Evolutionary conservation across 208 protist genomes (phyloP), one percentile per base, ranked within the genome.

Genomic region (Wallacemonas sp.): DNA sequence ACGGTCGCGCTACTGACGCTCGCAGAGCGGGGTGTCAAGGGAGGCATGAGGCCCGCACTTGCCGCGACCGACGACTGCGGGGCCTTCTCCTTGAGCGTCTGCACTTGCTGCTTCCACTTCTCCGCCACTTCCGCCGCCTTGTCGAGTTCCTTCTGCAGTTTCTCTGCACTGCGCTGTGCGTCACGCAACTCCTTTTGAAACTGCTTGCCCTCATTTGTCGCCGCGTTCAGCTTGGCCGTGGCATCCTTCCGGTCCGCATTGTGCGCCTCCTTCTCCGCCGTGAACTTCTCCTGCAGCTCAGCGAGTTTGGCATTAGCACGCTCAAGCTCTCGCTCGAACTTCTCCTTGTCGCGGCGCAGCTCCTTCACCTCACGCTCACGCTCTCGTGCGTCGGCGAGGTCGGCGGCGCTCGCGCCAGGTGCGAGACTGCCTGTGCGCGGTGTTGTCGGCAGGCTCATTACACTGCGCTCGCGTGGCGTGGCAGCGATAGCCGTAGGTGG

Each of bases 61-160:
- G 58, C 4, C 17, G 47, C 11, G 11, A 28, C 45, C 2, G 68
- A 66, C n/a, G n/a, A n/a, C n/a, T n/a, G n/a, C n/a, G n/a, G n/a
- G 12, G 49, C 27, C 11, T 12, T 27, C 9, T 30, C 53, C 17
- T 56, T 56, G 9, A 56, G 49, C 11, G n/a, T 34, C 1, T 30
- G 49, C 9, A 24, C 17, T 8, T 12, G 22, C 22, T 24, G 49
- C 22, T 11, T 24, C 5, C n/a, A 17, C 49, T 19, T 56, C 22
- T 12, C 49, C 26, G 11, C 49, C 22, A 11, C n/a, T 11, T 24
- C 49, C 26, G 53, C 28, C 30, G 47, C 30, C 62, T 75, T 75
- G 15, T 72, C 65, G 36, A 68, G 31, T 17, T 77, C 65, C 39
- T 60, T 62, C 59, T 72, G 71, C 30, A 72, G 42, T 28, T 47